These are phyloP conservation scores for Trichocladium uniseriatum DNA, from an alignment of 495 filamentous ascomycete genomes.

Conservation along the genomic window DNA sequence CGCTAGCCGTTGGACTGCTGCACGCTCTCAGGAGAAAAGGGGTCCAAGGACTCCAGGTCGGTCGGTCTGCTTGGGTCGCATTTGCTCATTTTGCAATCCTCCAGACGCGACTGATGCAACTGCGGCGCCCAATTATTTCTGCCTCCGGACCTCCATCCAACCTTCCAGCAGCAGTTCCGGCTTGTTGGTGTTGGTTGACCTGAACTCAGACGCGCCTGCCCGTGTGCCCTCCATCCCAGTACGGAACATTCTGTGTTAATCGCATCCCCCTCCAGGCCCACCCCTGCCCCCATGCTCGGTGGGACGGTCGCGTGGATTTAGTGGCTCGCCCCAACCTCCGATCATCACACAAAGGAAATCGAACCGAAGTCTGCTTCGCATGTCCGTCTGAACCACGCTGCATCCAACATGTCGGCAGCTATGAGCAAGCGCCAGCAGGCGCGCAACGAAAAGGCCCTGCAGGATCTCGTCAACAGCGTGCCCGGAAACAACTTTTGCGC, in stretches of 20 bases:
- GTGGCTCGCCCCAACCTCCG: constrained; percentile 7
- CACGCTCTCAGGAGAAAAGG: constrained; percentile 6
- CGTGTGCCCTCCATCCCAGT: neutral
- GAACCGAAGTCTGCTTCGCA: neutral
- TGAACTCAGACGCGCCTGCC: too few species aligned
- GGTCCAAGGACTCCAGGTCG: neutral
- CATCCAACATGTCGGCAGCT: constrained; percentile 38
- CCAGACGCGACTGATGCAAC: neutral
- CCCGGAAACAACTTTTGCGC: constrained; percentile 92
- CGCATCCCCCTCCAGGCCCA: neutral
- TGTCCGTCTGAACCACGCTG: neutral
- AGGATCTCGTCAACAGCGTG: constrained; percentile 79
- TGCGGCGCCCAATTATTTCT: too few species aligned
- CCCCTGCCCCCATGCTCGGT: neutral
- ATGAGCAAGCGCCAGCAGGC: constrained; percentile 89
- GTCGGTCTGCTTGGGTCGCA: constrained; percentile 5
- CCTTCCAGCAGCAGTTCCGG: too few species aligned
- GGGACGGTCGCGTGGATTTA: constrained; percentile 10
- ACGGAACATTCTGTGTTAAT: neutral
- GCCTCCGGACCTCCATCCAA: too few species aligned
- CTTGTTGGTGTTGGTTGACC: neutral
- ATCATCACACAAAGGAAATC: constrained; percentile 11
- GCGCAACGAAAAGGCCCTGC: constrained; percentile 86
- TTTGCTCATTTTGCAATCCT: neutral
- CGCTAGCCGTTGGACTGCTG: constrained; percentile 5